Percentiles rank a stretch among this genome's conserved stretches.
These are phyloP conservation scores for Streptanthus diversifolius DNA, from an alignment of 345 rosid genomes.

Conservation along the genomic window DNA sequence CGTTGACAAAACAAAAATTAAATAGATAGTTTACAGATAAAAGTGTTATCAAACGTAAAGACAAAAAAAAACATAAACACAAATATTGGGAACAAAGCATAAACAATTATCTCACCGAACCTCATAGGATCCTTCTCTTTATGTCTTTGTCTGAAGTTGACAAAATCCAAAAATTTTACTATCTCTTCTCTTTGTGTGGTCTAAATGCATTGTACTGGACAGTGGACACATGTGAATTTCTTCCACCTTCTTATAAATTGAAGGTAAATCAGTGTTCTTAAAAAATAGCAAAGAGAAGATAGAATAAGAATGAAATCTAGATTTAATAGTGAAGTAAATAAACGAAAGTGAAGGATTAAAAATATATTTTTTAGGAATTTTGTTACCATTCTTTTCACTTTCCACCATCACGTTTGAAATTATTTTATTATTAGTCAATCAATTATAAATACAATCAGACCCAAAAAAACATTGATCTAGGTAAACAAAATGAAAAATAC, in stretches of 20 bases:
- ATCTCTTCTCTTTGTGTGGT: slow-evolving; percentile 7
- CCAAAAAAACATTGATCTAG: background rate
- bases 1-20: background rate
- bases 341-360: background rate
- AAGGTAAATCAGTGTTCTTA: background rate
- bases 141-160: slow-evolving; percentile 19
- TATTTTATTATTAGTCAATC: background rate
- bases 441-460: background rate
- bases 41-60: background rate
- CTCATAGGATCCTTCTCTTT: slow-evolving; percentile 21
- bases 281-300: background rate
- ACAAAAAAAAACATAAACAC: background rate
- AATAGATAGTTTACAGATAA: background rate
- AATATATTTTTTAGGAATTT: background rate
- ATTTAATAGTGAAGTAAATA: background rate
- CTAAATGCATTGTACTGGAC: slow-evolving; percentile 14
- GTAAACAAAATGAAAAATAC: background rate
- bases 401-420: background rate
- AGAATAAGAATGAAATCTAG: background rate
- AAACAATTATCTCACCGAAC: slow-evolving; percentile 4
- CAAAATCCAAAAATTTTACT: background rate
- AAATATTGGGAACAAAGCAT: background rate
- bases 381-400: background rate
- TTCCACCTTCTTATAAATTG: background rate
- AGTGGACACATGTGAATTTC: background rate